phyloP scores from a whole-genome alignment of 495 filamentous ascomycete genomes.

The Aspergillus sclerotiicarbonarius region DNA sequence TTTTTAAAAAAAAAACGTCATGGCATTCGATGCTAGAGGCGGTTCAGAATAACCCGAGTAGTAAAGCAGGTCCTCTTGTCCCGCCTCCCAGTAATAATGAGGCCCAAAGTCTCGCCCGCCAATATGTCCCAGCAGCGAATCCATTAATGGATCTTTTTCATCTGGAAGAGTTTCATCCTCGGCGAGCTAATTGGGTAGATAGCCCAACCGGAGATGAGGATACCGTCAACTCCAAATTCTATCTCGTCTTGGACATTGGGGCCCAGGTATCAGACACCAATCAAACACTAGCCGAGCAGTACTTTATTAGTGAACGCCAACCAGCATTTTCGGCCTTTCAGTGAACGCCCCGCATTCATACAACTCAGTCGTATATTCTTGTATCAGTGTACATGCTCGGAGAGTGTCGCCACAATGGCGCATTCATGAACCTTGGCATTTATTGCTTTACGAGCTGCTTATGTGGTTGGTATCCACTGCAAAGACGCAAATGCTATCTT shows the following conservation, averaged over 20 bases:
- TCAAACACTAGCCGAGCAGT: constrained; percentile 41
- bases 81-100: constrained; percentile 35
- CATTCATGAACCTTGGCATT: constrained; percentile 55
- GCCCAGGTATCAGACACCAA: constrained; percentile 51
- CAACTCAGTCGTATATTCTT: constrained; percentile 57
- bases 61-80: constrained; percentile 26
- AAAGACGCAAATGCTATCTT: constrained; percentile 61
- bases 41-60: constrained; percentile 39
- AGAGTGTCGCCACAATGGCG: constrained; percentile 59
- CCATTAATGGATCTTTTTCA: constrained; percentile 41
- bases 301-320: constrained; percentile 56
- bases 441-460: constrained; percentile 56
- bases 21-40: constrained; percentile 68
- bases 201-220: constrained; percentile 43
- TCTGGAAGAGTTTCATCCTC: constrained; percentile 33
- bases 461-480: constrained; percentile 59
- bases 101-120: constrained; percentile 35
- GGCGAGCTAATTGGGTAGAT: constrained; percentile 40
- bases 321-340: constrained; percentile 54
- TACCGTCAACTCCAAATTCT: constrained; percentile 52
- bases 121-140: constrained; percentile 41
- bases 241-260: constrained; percentile 59
- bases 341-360: constrained; percentile 54
- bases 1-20: constrained; percentile 68
- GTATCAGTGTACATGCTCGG: constrained; percentile 61